Conservation (phyloP, 2,329 filamentous ascomycete genomes). For the Escovopsis sp. region DNA sequence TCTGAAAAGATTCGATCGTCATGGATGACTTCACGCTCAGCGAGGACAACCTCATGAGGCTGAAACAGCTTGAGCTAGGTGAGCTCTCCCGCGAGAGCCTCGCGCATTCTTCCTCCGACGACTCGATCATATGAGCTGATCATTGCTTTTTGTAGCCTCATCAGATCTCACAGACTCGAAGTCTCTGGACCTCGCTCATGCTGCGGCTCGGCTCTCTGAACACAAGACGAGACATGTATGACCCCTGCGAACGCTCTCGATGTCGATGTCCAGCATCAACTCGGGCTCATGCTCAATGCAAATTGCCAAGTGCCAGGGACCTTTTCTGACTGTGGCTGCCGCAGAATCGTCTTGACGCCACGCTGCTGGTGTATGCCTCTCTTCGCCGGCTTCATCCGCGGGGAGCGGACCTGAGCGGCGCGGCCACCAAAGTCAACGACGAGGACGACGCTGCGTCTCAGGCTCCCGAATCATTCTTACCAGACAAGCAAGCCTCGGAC, state of each 20-base stretch:
- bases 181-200: neutral
- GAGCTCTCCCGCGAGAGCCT: too few species aligned
- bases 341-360: constrained; percentile 1
- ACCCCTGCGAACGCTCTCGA: neutral
- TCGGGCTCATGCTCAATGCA: neutral
- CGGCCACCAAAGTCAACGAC: too few species aligned
- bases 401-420: too few species aligned
- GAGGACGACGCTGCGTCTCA: too few species aligned
- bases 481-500: neutral
- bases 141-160: neutral
- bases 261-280: neutral
- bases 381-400: neutral
- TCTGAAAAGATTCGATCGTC: too few species aligned
- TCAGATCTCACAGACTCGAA: neutral
- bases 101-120: too few species aligned
- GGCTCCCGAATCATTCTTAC: neutral
- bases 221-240: neutral
- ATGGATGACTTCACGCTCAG: too few species aligned
- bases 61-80: too few species aligned
- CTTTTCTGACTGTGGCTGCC: neutral
- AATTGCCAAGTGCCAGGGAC: neutral
- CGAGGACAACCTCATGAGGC: too few species aligned
- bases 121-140: too few species aligned
- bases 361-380: neutral
- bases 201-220: neutral